These are phyloP conservation scores for Capsicum chinense DNA, from an alignment of 257 asterid species.

Conservation along the genomic window DNA sequence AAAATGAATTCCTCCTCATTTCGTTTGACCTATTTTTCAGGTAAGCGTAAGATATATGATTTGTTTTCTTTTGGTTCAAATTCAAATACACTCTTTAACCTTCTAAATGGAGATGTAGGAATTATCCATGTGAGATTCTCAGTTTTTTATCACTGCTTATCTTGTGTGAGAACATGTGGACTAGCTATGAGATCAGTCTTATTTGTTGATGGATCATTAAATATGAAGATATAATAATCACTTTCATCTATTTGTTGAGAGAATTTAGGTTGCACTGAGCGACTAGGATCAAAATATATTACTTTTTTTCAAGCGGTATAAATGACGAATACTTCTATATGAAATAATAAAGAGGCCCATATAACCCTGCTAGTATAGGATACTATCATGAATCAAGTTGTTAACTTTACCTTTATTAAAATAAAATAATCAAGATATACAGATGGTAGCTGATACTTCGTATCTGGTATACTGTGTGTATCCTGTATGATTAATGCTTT, in stretches of 20 bases:
- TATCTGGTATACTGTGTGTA: background rate
- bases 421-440: background rate
- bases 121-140: background rate
- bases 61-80: background rate
- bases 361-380: slow-evolving; percentile 11
- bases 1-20: slow-evolving; percentile 70
- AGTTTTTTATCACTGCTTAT: background rate
- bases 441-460: background rate
- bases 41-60: slow-evolving; percentile 41
- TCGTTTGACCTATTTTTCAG: slow-evolving; percentile 87
- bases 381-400: slow-evolving; percentile 3
- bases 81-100: slow-evolving; percentile 8
- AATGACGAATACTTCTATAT: background rate
- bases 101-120: background rate
- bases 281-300: slow-evolving; percentile 2
- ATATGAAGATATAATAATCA: background rate
- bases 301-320: background rate
- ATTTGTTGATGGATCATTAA: background rate
- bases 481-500: background rate
- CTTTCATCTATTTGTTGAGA: background rate
- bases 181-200: background rate
- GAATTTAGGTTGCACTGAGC: background rate
- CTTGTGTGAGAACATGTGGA: background rate
- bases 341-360: background rate
- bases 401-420: too few species aligned